These are phyloP conservation scores for Fagus crenata DNA, from an alignment of 306 rosid species.

Conservation along the genomic window DNA sequence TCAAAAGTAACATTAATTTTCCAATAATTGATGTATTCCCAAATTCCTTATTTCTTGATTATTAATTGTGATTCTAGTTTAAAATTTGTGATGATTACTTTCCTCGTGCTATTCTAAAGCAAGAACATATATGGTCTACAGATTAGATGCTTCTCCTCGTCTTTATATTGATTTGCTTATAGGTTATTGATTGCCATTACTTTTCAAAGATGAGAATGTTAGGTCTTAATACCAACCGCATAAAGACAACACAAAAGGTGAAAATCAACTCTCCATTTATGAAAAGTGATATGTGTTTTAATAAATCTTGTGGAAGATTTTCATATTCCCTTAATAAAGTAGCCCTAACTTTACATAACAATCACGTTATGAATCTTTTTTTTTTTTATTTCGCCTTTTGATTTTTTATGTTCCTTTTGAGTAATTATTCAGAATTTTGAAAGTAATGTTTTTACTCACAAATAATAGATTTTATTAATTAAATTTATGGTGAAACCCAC, in stretches of 20 bases:
- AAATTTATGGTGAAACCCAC: too few species aligned
- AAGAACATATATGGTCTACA: constrained; percentile 35
- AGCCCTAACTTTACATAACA: constrained; percentile 40
- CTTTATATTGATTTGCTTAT: constrained; percentile 32
- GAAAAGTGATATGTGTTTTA: constrained; percentile 5
- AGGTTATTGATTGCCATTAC: constrained; percentile 22
- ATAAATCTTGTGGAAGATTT: constrained; percentile 4
- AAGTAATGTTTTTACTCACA: too few species aligned
- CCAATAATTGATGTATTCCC: neutral
- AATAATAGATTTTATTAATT: too few species aligned
- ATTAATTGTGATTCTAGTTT: neutral
- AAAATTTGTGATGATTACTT: constrained; percentile 4
- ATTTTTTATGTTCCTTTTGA: neutral
- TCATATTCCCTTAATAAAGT: neutral
- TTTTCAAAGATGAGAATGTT: constrained; percentile 36
- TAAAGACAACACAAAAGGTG: neutral
- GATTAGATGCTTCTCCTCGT: constrained; percentile 35
- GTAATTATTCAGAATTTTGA: too few species aligned
- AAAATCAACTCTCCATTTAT: constrained; percentile 25
- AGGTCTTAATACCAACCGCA: constrained; percentile 3
- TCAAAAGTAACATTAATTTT: neutral
- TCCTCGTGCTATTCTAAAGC: constrained; percentile 18
- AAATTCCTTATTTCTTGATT: neutral
- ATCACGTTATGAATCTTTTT: constrained; percentile 45
- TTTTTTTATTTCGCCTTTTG: constrained; percentile 16